These are phyloP conservation scores for Haematococcus sp. DNA, from an alignment of 139 green algal species.

Conservation along the genomic window DNA sequence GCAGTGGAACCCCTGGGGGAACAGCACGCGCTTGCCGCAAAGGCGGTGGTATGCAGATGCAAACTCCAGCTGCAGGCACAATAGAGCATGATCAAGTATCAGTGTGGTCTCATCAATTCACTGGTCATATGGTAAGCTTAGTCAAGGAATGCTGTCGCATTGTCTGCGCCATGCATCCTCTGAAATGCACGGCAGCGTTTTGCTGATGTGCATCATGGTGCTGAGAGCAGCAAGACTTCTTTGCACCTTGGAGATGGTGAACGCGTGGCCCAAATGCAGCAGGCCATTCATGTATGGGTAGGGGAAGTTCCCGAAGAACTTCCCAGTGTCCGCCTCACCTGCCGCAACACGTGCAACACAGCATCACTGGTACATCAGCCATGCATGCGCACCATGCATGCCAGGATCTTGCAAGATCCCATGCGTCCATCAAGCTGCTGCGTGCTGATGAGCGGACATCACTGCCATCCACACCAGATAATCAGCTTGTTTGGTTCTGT, in stretches of 20 bases:
- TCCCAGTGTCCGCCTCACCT: slow-evolving; percentile 33
- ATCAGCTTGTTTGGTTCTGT: no score
- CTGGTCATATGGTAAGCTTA: no score
- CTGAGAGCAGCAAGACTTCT: not conserved
- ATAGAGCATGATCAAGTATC: not conserved
- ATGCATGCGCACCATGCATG: not conserved
- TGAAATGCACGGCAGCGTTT: not conserved
- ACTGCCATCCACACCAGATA: no score
- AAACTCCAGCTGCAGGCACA: slow-evolving; percentile 84
- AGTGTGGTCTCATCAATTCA: no score
- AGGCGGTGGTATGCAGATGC: slow-evolving; percentile 92
- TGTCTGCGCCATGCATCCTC: no score
- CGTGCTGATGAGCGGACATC: no score
- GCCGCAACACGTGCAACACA: not conserved
- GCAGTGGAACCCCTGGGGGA: slow-evolving; percentile 97
- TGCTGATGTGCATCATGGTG: not conserved
- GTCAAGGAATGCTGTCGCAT: no score
- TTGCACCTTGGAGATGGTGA: slow-evolving; percentile 93
- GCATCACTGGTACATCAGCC: not conserved
- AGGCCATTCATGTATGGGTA: slow-evolving; percentile 99
- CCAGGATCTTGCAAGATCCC: not conserved
- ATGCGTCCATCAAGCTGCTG: not conserved
- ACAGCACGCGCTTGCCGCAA: slow-evolving; percentile 87
- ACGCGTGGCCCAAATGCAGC: slow-evolving; percentile 97
- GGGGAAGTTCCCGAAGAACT: slow-evolving; percentile 99